Conservation (phyloP, 2,329 filamentous ascomycete genomes). For the Bipolaris sorokiniana region DNA sequence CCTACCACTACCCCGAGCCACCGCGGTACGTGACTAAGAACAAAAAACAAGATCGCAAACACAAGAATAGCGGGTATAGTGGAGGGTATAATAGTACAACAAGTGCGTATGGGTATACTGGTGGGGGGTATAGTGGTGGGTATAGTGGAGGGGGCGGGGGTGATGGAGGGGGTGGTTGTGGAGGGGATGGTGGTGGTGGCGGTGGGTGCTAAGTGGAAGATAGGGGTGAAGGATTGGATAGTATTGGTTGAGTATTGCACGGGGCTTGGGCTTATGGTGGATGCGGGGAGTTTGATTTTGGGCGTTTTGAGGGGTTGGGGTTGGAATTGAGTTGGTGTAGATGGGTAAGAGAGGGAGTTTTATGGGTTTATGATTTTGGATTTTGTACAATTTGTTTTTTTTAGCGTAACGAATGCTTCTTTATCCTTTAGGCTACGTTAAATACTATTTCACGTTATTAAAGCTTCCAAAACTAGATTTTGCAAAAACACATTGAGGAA, state of each 20-base stretch:
- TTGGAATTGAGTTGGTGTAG: no score
- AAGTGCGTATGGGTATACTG: neutral
- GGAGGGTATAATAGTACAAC: neutral
- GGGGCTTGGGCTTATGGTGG: neutral
- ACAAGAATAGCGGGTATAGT: neutral
- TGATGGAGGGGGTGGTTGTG: conserved; percentile 12
- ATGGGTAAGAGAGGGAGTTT: no score
- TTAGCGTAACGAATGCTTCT: no score
- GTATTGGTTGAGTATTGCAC: neutral
- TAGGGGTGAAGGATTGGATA: neutral
- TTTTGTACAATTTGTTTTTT: no score
- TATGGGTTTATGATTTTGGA: no score
- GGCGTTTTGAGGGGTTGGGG: neutral
- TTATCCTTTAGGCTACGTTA: no score
- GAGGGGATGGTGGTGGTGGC: conserved; percentile 2
- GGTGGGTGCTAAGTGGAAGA: conserved; percentile 1
- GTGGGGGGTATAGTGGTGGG: conserved; percentile 6
- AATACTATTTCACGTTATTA: no score
- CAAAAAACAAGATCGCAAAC: neutral
- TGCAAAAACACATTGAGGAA: no score
- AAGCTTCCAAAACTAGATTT: no score
- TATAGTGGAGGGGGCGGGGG: conserved; percentile 19
- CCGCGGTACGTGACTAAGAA: conserved; percentile 7
- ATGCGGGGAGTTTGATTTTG: no score
- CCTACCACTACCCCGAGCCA: conserved; percentile 16